Evolutionary conservation across 768 basidiomycete genomes (phyloP), one percentile per base, ranked within the genome.

Genomic region (Mycena alexandri): DNA sequence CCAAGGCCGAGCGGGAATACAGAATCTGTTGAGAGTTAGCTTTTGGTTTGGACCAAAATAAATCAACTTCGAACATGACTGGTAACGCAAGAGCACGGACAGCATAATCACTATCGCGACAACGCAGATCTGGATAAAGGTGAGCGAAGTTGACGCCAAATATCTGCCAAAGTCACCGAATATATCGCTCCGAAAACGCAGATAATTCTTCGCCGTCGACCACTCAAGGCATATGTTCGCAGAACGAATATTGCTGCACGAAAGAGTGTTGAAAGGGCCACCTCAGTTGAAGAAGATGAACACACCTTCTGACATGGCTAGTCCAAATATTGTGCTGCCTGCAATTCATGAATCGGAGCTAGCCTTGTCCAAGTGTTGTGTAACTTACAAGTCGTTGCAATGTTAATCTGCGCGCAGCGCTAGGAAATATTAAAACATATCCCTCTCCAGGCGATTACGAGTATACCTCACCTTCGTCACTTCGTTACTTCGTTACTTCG

Each of bases 191-290:
- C 42, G 14, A 69, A 62, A 9, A 52, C 22, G 1, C 7, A 14
- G 17, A 65, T 42, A 7, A 56, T 41, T 1, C 19, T 47, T 11
- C 17, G 54, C 21, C 44, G 10, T 22, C 50, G 48, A 1, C 64
- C 69, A 36, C 69, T 70, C 19, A 70, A 44, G 2, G 64, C 69
- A 16, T 53, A 62, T 2, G 69, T 70, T 5, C 69, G 60, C 0
- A 70, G 47, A 10, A 70, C 24, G 9, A 70, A 61, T n/a, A 70
- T 66, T 9, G 59, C 63, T 66, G 56, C 19, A 19, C 2, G 2
- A 38, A 19, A n/a, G 42, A 14, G n/a, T 29, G n/a, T 22, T 6
- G 16, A 46, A 3, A 17, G 14, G 2, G 29, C 16, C 16, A 16
- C 0, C 3, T 3, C 0, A 13, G 22, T 22, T 13, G 47, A 8